Base-by-base conservation (phyloP, 139 green algal genomes). In the Ostreobium quekettii region DNA sequence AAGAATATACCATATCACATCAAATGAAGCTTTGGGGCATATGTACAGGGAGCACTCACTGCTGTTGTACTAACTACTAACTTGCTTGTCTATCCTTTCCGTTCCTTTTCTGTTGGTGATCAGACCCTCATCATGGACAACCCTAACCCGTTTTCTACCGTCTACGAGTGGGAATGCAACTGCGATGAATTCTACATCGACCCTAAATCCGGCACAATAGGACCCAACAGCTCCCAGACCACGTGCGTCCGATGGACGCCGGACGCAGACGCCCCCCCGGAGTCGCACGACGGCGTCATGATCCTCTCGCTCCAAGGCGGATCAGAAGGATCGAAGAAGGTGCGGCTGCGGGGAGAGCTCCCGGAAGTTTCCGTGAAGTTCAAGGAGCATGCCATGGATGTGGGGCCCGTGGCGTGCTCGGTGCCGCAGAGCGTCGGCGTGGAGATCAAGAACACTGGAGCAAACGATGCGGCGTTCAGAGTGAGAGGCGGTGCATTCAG, bases 311-410 rank as follows among this genome's bases (percentile, higher is more conserved):
- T 35, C 64, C 42, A 62, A 24, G n/a, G 39, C 4, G 64, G 64
- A 11, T 48, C n/a, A n/a, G 42, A 35, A 30, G 5, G 15, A 19
- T 36, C n/a, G 35, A 62, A 62, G 39, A 71, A 71, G 47, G 64
- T 71, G 5, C 37, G 38, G 15, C 64, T 71, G 29, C 39, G 39
- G n/a, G 64, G 47, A 15, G 64, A 71, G 39, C 64, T 71, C 35
- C 47, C 64, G n/a, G 64, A 71, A 49, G 64, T 33, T 11, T 42
- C 35, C 26, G 11, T 71, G 64, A 15, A 29, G 8, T 57, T 71
- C 15, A 6, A 28, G 47, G 29, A 37, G 4, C 29, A 64, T 26
- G 4, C 22, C 26, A 36, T 77, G 30, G 8, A 59, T 31, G 73
- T 78, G 33, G 26, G 46, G 7, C 59, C 28, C 11, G 47, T 78